Evolutionary conservation across 345 rosid species (phyloP).

Genomic region (Brassica napus): DNA sequence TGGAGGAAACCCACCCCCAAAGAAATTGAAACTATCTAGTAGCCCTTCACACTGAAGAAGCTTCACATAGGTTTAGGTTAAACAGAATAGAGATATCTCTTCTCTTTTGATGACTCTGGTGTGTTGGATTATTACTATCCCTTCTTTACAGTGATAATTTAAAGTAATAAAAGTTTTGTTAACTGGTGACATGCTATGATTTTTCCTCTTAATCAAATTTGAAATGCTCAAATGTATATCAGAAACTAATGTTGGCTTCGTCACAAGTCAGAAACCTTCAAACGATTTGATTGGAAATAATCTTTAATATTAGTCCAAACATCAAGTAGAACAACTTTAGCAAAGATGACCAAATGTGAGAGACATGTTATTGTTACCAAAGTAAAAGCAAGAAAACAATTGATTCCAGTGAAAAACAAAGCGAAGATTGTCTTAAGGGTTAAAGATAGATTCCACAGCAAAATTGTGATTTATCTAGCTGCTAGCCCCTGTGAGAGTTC

Average conservation of each 20-base stretch:
- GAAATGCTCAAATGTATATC: not conserved
- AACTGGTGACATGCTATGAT: not conserved
- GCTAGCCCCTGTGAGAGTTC: constrained; percentile 73
- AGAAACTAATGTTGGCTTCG: not conserved
- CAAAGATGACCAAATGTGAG: not conserved
- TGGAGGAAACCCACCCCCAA: constrained; percentile 98
- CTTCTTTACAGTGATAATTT: not conserved
- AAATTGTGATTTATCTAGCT: constrained; percentile 51
- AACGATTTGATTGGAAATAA: not conserved
- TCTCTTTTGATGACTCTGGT: not conserved
- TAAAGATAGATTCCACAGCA: not conserved
- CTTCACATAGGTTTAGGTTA: not conserved
- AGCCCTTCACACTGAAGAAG: constrained; percentile 36
- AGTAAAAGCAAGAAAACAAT: not conserved
- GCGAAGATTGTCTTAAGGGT: not conserved
- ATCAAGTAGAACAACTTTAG: not conserved
- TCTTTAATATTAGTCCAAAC: too few species aligned
- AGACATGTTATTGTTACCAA: not conserved
- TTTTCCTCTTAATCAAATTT: not conserved
- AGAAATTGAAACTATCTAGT: constrained; percentile 63
- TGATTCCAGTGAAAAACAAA: not conserved
- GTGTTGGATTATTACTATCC: constrained; percentile 10
- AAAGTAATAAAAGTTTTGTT: not conserved
- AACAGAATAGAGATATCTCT: not conserved
- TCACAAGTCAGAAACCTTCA: not conserved